Conservation (phyloP, 2,329 filamentous ascomycete species). For the Penicillium sp. region DNA sequence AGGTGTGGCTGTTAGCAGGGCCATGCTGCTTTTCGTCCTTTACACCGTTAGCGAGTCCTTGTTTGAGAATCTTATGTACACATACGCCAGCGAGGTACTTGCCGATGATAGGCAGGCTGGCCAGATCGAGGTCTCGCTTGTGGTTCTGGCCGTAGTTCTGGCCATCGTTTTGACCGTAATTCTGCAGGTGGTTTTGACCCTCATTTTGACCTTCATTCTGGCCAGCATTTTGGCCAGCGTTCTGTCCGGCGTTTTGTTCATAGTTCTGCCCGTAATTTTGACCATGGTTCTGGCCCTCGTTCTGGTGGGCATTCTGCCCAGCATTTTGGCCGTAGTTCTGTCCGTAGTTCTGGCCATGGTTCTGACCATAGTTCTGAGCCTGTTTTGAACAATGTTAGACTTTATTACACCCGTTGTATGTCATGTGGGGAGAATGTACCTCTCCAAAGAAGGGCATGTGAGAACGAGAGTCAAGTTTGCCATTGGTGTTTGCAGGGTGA, state of each 20-base stretch:
- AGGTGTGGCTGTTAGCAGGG: not conserved
- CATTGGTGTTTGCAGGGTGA: conserved; percentile 2
- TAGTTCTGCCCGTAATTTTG: conserved; percentile 1
- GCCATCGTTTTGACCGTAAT: conserved; percentile 5
- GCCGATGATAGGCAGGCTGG: conserved; percentile 14
- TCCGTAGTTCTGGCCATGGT: conserved; percentile 2
- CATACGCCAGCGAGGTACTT: conserved; percentile 11
- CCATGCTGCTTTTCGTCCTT: not conserved
- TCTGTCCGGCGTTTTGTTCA: not conserved
- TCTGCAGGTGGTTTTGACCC: not conserved
- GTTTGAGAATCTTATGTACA: not conserved
- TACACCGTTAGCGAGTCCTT: not conserved
- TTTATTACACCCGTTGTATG: not conserved
- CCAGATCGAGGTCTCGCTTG: conserved; percentile 8
- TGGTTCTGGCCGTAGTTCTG: conserved; percentile 6
- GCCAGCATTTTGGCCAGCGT: not conserved
- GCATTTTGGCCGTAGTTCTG: conserved; percentile 3
- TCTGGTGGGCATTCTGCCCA: conserved; percentile 7
- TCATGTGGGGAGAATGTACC: not conserved
- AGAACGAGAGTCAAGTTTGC: not conserved
- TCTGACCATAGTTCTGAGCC: not conserved
- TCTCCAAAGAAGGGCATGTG: not conserved
- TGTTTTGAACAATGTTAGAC: not conserved
- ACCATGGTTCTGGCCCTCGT: conserved; percentile 6
- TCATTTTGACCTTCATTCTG: conserved; percentile 5